A percentile compares a stretch with the other conserved stretches of the same genome.
Evolutionary conservation across 2,329 filamentous ascomycete genomes (phyloP).

Genomic region (Fusarium subglutinans): DNA sequence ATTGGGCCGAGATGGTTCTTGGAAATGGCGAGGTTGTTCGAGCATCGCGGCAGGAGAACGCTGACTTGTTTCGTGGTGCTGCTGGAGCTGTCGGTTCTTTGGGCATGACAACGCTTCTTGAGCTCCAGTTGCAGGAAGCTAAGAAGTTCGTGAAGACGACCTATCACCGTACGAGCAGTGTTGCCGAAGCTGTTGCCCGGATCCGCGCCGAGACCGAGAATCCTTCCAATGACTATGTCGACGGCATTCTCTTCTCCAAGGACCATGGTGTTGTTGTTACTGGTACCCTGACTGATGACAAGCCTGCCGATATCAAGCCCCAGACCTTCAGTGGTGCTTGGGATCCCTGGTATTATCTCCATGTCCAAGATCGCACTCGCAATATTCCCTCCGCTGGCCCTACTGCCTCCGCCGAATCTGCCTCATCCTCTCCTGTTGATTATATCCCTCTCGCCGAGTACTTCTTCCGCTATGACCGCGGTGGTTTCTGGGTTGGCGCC

Average conservation of each 20-base stretch:
- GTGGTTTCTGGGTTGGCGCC: constrained; percentile 77
- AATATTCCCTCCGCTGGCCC: constrained; percentile 31
- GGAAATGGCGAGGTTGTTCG: constrained; percentile 66
- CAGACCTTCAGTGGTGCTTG: constrained; percentile 68
- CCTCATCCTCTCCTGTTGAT: constrained; percentile 52
- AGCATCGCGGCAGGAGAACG: constrained; percentile 62
- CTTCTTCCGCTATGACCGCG: constrained; percentile 80
- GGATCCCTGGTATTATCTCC: constrained; percentile 81
- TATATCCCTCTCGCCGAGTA: constrained; percentile 76
- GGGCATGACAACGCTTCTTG: constrained; percentile 71
- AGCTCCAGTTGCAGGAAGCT: constrained; percentile 66
- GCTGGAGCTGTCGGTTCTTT: constrained; percentile 74
- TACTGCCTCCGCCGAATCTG: constrained; percentile 18
- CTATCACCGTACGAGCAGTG: constrained; percentile 59
- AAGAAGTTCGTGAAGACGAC: constrained; percentile 65
- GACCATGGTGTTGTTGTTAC: constrained; percentile 67
- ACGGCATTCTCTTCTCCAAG: constrained; percentile 71
- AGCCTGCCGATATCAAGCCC: constrained; percentile 44
- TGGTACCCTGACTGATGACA: constrained; percentile 63
- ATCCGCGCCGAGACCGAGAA: constrained; percentile 56
- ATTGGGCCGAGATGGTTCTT: constrained; percentile 71
- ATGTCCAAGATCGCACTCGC: constrained; percentile 60
- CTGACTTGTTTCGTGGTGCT: constrained; percentile 71
- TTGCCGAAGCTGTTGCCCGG: constrained; percentile 49
- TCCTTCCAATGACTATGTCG: constrained; percentile 68